These are phyloP conservation scores for Oryza brachyantha DNA, from an alignment of 176 grass and related monocot species.

Conservation along the genomic window DNA sequence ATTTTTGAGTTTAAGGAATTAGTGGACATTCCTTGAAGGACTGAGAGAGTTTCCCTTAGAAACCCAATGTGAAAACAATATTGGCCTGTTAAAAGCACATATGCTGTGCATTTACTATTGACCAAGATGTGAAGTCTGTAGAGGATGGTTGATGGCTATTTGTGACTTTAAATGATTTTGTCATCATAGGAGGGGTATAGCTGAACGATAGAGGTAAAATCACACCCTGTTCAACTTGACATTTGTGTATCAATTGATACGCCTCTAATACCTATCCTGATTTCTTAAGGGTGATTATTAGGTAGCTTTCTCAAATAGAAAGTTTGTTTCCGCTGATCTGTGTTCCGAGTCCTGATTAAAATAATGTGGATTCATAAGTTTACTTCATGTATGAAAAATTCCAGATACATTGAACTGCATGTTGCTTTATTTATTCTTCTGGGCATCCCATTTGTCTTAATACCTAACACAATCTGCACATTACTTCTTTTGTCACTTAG, in stretches of 20 bases:
- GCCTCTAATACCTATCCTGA: neutral
- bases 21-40: neutral
- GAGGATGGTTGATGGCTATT: neutral
- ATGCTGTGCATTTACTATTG: neutral
- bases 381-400: neutral
- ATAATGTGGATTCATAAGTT: neutral
- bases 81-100: neutral
- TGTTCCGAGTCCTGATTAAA: neutral
- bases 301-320: neutral
- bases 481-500: conserved; percentile 54
- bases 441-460: neutral
- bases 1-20: neutral
- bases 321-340: neutral
- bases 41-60: neutral
- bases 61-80: neutral
- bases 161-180: neutral
- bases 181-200: neutral
- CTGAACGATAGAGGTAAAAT: neutral
- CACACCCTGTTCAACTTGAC: neutral
- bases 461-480: conserved; percentile 18
- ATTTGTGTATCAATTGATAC: neutral
- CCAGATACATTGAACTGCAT: neutral
- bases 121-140: neutral
- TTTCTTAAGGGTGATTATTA: conserved; percentile 10
- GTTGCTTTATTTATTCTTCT: neutral